Evolutionary conservation across 257 asterid genomes (phyloP), one percentile per base, ranked within the genome.

Genomic region (Eucommia ulmoides): DNA sequence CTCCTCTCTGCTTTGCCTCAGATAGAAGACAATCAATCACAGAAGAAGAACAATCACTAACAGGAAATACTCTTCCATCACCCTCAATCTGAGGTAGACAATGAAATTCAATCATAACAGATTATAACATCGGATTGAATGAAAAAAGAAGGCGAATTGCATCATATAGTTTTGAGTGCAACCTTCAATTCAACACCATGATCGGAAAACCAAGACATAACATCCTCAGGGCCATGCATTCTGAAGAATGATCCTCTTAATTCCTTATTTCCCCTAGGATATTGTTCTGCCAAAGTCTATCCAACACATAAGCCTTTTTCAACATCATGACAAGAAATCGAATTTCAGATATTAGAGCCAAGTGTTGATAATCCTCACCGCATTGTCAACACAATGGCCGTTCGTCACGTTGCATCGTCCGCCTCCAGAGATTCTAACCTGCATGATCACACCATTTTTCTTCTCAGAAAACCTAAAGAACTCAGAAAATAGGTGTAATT

Each of bases 401-500:
- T 89, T 82, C 19, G 98, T 89, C 64, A 89, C 94, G 46, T 89
- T 89, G 69, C 98, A 89, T 38, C 98, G 78, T 14, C 98, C 98
- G 11, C 98, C 98, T 29, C 98, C 98, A 42, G 96, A 89, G 58
- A 89, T 82, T 74, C 77, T 85, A 64, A 89, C 98, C 98, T 89
- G 72, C 41, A 52, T 65, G 73, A 1, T 8, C 20, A 17, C 16
- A 19, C 54, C 48, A 58, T 21, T 24, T 2, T 12, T 12, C 41
- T n/a, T 17, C 20, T 48, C 22, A 23, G 26, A 41, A 62, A 41
- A 33, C 1, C 5, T n/a, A n/a, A n/a, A n/a, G n/a, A n/a, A n/a
- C n/a, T n/a, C n/a, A n/a, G n/a, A n/a, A n/a, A n/a, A n/a, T n/a
- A n/a, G n/a, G n/a, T n/a, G n/a, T n/a, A n/a, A n/a, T n/a, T n/a